These are phyloP conservation scores for Serpula lacrymans DNA, from an alignment of 768 basidiomycete species.

Conservation along the genomic window DNA sequence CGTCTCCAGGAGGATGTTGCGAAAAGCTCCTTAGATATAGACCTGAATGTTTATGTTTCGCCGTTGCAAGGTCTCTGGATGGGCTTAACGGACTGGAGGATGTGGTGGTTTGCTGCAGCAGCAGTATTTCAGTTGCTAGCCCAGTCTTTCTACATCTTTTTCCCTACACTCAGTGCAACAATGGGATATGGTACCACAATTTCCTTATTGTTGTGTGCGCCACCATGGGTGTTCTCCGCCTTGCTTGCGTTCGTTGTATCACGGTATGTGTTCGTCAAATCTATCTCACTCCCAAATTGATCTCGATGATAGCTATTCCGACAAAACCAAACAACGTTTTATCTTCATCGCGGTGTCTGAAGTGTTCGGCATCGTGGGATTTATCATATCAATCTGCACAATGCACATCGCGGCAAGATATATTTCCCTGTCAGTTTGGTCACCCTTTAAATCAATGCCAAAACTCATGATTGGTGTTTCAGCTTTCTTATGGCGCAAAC, in stretches of 20 bases:
- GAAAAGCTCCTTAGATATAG: slow-evolving; percentile 14
- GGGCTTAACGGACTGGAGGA: slow-evolving; percentile 39
- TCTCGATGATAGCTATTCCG: slow-evolving; percentile 45
- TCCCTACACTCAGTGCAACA: slow-evolving; percentile 28
- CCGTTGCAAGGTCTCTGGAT: slow-evolving; percentile 28
- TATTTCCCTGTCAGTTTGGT: slow-evolving; percentile 46
- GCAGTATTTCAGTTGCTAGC: slow-evolving; percentile 11
- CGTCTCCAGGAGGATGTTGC: slow-evolving; percentile 28
- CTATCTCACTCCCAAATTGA: too few species aligned
- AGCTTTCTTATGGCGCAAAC: slow-evolving; percentile 73
- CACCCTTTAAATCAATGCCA: not conserved
- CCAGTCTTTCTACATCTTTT: slow-evolving; percentile 20
- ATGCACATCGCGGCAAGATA: slow-evolving; percentile 63
- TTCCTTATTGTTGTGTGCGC: slow-evolving; percentile 39
- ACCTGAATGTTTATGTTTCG: slow-evolving; percentile 11
- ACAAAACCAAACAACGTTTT: slow-evolving; percentile 62
- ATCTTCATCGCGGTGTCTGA: slow-evolving; percentile 57
- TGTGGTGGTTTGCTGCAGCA: slow-evolving; percentile 33
- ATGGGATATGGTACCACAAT: slow-evolving; percentile 35
- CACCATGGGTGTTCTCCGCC: slow-evolving; percentile 33
- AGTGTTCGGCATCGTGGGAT: slow-evolving; percentile 57
- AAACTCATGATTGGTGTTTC: not conserved
- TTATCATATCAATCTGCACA: slow-evolving; percentile 58
- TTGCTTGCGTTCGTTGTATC: slow-evolving; percentile 25
- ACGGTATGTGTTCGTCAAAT: not conserved